These are phyloP conservation scores for Fraxinus albicans DNA, from an alignment of 305 asterid genomes.

Conservation along the genomic window DNA sequence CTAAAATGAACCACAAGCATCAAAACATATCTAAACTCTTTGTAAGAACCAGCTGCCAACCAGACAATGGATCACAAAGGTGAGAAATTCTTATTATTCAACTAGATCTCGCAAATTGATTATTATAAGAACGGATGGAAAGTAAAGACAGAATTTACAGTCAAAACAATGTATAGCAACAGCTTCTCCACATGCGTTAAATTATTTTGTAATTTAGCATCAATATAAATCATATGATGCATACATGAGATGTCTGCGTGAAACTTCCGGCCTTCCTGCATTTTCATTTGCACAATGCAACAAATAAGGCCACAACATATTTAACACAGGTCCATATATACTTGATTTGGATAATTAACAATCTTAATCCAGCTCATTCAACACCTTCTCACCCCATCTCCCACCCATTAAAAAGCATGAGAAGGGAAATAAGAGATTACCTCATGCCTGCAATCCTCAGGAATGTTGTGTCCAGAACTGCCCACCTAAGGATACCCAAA, in stretches of 20 bases:
- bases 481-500: not conserved
- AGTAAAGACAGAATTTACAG: not conserved
- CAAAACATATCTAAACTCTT: not conserved
- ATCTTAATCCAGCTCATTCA: not conserved
- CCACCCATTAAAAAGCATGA: not conserved
- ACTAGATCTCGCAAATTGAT: not conserved
- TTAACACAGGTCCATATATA: not conserved
- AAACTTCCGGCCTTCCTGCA: not conserved
- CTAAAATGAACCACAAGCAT: not conserved
- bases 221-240: not conserved
- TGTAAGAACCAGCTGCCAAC: not conserved
- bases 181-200: not conserved
- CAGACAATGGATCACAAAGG: not conserved
- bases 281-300: not conserved
- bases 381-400: not conserved
- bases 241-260: not conserved
- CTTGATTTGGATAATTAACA: not conserved
- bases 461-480: slow-evolving; percentile 3
- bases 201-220: not conserved
- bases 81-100: not conserved
- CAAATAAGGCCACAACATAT: not conserved
- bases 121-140: not conserved
- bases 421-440: not conserved
- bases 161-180: not conserved
- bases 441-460: not conserved